Base-by-base conservation (phyloP, 306 rosid species). In the Vachellia pachyceras region DNA sequence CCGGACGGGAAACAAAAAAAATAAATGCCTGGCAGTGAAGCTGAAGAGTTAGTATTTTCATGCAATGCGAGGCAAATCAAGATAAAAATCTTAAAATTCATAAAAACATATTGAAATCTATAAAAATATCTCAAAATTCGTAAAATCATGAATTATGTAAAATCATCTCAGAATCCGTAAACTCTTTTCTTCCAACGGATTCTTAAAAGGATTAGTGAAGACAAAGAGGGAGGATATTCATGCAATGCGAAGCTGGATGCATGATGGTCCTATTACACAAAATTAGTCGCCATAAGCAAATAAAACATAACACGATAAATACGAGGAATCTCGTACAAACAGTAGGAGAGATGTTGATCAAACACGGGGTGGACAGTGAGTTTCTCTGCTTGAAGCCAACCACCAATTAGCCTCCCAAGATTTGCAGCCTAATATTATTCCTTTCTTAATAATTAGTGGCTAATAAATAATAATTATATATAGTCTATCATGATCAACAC, bases 311-410 rank as follows among this genome's bases (percentile, higher is more conserved):
- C 0, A 3, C 12, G 40, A 25, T 3, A 29, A 61, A 33, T 33
- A 35, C 5, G 42, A 33, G 4, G 17, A 5, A 4, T 10, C 5
- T 29, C 13, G 7, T 12, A 61, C 3, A 7, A 8, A 20, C 9
- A 22, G 0, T 4, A 12, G 15, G 18, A 23, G 17, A 23, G 7
- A 25, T 9, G 73, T 40, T 29, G 41, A 40, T 36, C 6, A 7
- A n/a, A 4, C 17, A 36, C 10, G 64, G 45, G 55, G 13, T 39
- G 42, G 22, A 77, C 3, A 37, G 29, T 35, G 72, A 23, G 72
- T 39, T 75, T 75, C 52, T 47, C 1, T 5, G n/a, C 36, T 50
- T 35, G 47, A 49, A 44, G 13, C 55, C 75, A 77, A 77, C 80
- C 4, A 39, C 55, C 55, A 5, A 6, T 83, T 67, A 54, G n/a